phyloP scores from a whole-genome alignment of 768 basidiomycete genomes.

The Psilocybe subaeruginosa region DNA sequence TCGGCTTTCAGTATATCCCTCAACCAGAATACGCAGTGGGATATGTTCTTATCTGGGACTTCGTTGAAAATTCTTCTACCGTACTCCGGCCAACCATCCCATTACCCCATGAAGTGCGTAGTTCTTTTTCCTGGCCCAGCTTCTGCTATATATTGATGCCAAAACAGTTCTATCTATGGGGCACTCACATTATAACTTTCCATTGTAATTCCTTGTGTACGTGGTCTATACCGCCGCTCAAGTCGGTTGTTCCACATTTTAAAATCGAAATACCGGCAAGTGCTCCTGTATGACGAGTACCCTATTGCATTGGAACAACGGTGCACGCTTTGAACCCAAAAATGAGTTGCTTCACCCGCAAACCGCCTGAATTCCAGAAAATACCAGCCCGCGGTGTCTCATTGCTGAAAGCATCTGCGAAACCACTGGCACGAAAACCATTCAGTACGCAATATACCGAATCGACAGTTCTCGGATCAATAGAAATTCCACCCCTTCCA shows the following conservation, averaged over 20 bases:
- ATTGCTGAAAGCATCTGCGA: background rate
- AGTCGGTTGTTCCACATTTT: background rate
- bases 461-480: background rate
- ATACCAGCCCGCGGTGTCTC: background rate
- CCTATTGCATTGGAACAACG: background rate
- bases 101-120: background rate
- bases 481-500: background rate
- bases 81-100: background rate
- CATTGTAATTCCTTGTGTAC: background rate
- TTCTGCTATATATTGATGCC: background rate
- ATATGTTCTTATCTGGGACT: background rate
- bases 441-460: background rate
- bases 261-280: background rate
- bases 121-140: background rate
- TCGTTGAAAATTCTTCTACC: background rate
- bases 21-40: background rate
- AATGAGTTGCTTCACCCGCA: background rate
- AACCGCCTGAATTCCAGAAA: background rate
- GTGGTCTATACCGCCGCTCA: background rate
- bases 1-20: background rate
- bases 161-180: background rate
- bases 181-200: background rate
- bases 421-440: no score
- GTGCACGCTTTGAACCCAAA: background rate
- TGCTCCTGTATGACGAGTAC: background rate